Evolutionary conservation across 345 rosid genomes (phyloP), one percentile per base, ranked within the genome.

Genomic region (Boechera divaricarpa): DNA sequence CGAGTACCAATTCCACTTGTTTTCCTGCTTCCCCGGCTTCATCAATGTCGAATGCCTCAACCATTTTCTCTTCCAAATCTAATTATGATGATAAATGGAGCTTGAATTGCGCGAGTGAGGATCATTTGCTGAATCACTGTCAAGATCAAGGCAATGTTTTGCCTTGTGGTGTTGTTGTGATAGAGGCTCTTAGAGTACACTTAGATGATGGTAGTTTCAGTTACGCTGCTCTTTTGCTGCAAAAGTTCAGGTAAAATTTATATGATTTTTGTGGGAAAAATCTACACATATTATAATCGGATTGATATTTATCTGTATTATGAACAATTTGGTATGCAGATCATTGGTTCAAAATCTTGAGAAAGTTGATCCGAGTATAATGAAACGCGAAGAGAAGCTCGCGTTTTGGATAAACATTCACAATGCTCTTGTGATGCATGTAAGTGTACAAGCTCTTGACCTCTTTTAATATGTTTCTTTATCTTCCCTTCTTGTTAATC

Each of bases 401-500:
- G 96, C 96, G n/a, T 92, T 92, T 83, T 92, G 94, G 96, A 86
- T 90, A 56, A 93, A 93, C 80, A 84, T 90, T 78, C 96, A 93
- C 77, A 93, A 93, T 85, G 96, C 98, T 53, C 75, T 90, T 78
- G 84, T 88, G 74, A 90, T 93, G 97, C 97, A 93, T 79, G 97
- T 89, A 87, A 57, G 83, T 67, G 59, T 21, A 48, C 32, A 36
- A 68, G 4, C 16, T 63, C 31, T 1, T 47, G 0, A 49, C 39
- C 15, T 29, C 10, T 64, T 38, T 7, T 21, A 3, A 11, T 58
- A 11, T 57, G 56, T 18, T 73, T 32, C 15, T 24, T 51, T 49
- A 2, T 53, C 5, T 69, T 36, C 18, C 6, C 29, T 45, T 68
- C 33, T 39, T 69, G 36, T 61, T 77, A 41, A 76, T 42, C 11